Percentiles rank a stretch among this genome's conserved stretches.
Evolutionary conservation across 768 basidiomycete species (phyloP).

Genomic region (Hysterangium stoloniferum): DNA sequence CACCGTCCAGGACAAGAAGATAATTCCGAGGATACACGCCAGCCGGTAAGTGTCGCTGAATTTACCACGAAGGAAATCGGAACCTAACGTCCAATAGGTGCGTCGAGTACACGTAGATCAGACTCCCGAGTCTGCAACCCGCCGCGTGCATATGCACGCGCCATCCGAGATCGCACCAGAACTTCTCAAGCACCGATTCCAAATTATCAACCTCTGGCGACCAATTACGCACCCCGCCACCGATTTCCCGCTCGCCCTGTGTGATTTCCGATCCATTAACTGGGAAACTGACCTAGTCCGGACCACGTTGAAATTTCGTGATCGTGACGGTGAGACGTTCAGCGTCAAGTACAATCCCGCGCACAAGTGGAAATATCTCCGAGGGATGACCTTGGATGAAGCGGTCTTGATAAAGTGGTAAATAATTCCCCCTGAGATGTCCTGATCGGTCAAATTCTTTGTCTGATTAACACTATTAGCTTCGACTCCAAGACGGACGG

Average conservation of each 20-base stretch:
- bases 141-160: conserved; percentile 37
- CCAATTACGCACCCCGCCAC: conserved; percentile 37
- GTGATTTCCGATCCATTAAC: conserved; percentile 40
- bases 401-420: conserved; percentile 43
- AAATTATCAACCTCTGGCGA: conserved; percentile 50
- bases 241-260: conserved; percentile 43
- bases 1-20: conserved; percentile 29
- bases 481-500: conserved; percentile 30
- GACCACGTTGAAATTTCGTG: conserved; percentile 32
- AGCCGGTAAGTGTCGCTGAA: conserved; percentile 24
- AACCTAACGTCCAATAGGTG: conserved; percentile 14
- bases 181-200: conserved; percentile 38
- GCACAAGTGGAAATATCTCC: conserved; percentile 40
- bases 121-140: conserved; percentile 31
- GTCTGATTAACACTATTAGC: conserved; percentile 14
- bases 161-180: conserved; percentile 30
- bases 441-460: background rate
- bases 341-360: conserved; percentile 30
- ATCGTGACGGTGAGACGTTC: conserved; percentile 38
- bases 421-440: conserved; percentile 10
- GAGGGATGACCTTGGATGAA: conserved; percentile 38
- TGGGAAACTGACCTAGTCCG: conserved; percentile 30
- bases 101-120: conserved; percentile 39
- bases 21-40: conserved; percentile 33
- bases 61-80: conserved; percentile 11